These are phyloP conservation scores for Pelargonium nanum DNA, from an alignment of 345 rosid species.

Conservation along the genomic window DNA sequence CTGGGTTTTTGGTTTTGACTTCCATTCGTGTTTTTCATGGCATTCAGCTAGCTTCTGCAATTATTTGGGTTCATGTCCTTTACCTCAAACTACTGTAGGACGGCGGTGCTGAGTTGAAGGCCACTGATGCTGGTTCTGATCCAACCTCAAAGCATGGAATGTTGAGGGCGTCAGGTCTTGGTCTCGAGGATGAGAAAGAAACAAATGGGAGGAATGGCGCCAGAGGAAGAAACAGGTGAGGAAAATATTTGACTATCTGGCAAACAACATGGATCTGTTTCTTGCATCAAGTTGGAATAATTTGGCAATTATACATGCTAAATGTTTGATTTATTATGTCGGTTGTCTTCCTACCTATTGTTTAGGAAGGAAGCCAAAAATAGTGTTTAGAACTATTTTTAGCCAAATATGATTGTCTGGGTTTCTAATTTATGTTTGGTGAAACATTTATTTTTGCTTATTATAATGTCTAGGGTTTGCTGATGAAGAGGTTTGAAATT, in stretches of 20 bases:
- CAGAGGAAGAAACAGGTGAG: slow-evolving; percentile 55
- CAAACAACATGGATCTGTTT: not conserved
- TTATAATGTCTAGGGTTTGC: not conserved
- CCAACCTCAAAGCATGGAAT: slow-evolving; percentile 21
- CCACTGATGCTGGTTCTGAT: slow-evolving; percentile 32
- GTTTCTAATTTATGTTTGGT: not conserved
- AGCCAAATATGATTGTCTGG: not conserved
- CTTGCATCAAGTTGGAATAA: not conserved
- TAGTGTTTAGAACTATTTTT: too few species aligned
- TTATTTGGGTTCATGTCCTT: slow-evolving; percentile 99
- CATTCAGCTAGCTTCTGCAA: slow-evolving; percentile 98
- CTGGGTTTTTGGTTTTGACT: slow-evolving; percentile 55
- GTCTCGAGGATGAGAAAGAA: slow-evolving; percentile 36
- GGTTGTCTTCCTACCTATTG: too few species aligned
- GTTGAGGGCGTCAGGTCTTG: slow-evolving; percentile 29
- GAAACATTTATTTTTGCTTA: not conserved
- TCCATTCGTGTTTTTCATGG: slow-evolving; percentile 59
- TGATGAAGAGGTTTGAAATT: not conserved
- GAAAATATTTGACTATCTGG: not conserved
- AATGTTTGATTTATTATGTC: too few species aligned
- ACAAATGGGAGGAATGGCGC: slow-evolving; percentile 42
- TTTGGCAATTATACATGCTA: not conserved
- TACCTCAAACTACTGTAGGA: slow-evolving; percentile 99
- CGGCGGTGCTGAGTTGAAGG: slow-evolving; percentile 42
- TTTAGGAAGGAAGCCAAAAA: not conserved